phyloP scores from a whole-genome alignment of 495 filamentous ascomycete species.

The Geoglossum glabrum region DNA sequence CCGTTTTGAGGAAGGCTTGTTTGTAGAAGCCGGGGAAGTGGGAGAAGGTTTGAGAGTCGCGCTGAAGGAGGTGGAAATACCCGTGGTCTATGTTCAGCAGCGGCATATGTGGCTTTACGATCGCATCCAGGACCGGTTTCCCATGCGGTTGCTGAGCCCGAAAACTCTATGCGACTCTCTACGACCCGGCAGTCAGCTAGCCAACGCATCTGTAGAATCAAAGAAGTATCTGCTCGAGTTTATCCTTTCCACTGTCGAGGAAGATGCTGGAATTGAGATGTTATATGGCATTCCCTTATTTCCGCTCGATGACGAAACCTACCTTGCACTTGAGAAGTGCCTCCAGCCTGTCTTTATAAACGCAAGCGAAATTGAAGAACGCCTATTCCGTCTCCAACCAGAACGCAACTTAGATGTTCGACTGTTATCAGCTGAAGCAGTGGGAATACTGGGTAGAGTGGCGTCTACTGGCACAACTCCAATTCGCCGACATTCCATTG shows the following conservation, averaged over 20 bases:
- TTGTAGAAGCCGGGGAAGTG: neutral
- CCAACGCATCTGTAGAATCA: neutral
- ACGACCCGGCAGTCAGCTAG: neutral
- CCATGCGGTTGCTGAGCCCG: neutral
- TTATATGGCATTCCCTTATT: conserved; percentile 4
- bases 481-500: neutral
- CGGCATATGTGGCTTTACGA: neutral
- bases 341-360: neutral
- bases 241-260: neutral
- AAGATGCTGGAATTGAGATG: neutral
- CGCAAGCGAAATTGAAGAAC: neutral
- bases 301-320: conserved; percentile 8
- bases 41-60: neutral
- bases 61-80: neutral
- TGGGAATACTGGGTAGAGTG: neutral
- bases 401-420: neutral
- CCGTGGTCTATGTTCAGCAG: neutral
- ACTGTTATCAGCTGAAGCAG: neutral
- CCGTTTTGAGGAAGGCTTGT: neutral
- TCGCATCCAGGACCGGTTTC: neutral
- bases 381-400: neutral
- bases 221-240: neutral
- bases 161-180: neutral
- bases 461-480: neutral
- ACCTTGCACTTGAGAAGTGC: neutral